A percentile compares a stretch with the other conserved stretches of the same genome.
phyloP scores from a whole-genome alignment of 2,329 filamentous ascomycete species.

The Thielaviopsis euricoi region DNA sequence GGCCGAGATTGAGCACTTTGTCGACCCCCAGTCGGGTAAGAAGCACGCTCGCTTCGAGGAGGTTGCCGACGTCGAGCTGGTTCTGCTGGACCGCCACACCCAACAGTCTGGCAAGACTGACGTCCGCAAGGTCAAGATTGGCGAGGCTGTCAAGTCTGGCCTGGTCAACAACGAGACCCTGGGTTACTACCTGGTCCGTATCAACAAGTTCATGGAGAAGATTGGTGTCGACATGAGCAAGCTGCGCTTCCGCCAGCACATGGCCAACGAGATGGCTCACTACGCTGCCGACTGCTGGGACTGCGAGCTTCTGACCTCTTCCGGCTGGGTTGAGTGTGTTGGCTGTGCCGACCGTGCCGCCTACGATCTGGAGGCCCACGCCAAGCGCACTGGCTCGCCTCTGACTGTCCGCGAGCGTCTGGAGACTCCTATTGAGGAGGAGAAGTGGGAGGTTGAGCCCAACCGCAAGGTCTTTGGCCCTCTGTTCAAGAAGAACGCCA shows the following conservation, averaged over 20 bases:
- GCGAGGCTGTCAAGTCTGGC: slow-evolving; percentile 65
- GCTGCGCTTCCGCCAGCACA: slow-evolving; percentile 92
- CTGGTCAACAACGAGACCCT: slow-evolving; percentile 95
- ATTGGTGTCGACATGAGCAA: slow-evolving; percentile 78
- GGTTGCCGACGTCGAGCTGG: slow-evolving; percentile 67
- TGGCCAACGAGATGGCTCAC: slow-evolving; percentile 65
- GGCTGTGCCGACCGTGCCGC: slow-evolving; percentile 92
- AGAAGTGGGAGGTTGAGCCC: slow-evolving; percentile 77
- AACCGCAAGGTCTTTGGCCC: slow-evolving; percentile 95
- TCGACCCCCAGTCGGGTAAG: slow-evolving; percentile 88
- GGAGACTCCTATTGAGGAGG: slow-evolving; percentile 59
- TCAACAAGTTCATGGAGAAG: slow-evolving; percentile 76
- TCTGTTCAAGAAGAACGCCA: slow-evolving; percentile 86
- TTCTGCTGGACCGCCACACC: slow-evolving; percentile 67
- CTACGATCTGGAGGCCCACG: slow-evolving; percentile 84
- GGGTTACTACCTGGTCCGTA: slow-evolving; percentile 90
- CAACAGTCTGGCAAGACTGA: slow-evolving; percentile 77
- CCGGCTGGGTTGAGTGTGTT: slow-evolving; percentile 97
- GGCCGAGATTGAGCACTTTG: slow-evolving; percentile 98
- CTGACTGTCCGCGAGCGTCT: slow-evolving; percentile 72
- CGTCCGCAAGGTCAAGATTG: slow-evolving; percentile 57
- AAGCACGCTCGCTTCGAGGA: slow-evolving; percentile 80
- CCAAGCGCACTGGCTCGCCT: slow-evolving; percentile 77
- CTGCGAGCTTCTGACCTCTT: slow-evolving; percentile 76
- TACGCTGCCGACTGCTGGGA: slow-evolving; percentile 98